Evolutionary conservation across 371 early-diverging fungal genomes (phyloP).

Genomic region (Zychaea mexicana): DNA sequence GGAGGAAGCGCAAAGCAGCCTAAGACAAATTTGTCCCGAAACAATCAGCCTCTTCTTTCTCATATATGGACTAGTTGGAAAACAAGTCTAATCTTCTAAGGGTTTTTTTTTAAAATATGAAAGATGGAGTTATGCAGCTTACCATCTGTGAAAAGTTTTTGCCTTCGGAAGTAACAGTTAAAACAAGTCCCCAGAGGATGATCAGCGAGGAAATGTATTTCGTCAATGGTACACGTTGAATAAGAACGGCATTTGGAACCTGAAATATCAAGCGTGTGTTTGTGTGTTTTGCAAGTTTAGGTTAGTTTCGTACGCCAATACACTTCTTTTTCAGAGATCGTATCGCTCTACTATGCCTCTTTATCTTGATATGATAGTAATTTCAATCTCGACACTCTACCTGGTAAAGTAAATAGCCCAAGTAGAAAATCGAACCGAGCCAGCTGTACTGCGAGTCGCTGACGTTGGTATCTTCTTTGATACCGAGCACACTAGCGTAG

Average conservation of each 20-base stretch:
- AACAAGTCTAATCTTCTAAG: too few relatives aligned
- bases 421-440: conserved; percentile 25
- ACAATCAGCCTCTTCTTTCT: neutral
- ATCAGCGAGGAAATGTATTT: conserved; percentile 25
- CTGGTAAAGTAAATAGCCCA: conserved; percentile 27
- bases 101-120: neutral
- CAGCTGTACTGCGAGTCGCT: conserved; percentile 20
- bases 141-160: conserved; percentile 27
- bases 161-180: conserved; percentile 23
- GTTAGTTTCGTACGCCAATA: too few relatives aligned
- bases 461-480: conserved; percentile 21
- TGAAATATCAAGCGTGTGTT: neutral
- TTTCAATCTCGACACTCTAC: conserved; percentile 6
- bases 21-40: neutral
- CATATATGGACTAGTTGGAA: neutral
- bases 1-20: conserved; percentile 30
- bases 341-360: too few relatives aligned
- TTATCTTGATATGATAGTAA: neutral
- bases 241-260: conserved; percentile 22
- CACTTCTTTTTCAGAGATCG: too few relatives aligned
- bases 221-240: conserved; percentile 29
- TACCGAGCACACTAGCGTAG: conserved; percentile 23
- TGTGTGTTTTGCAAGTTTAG: too few relatives aligned
- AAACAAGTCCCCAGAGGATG: conserved; percentile 30
- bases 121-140: neutral